These are phyloP conservation scores for Priceomyces fermenticarens DNA, from an alignment of 805 yeast species.

Conservation along the genomic window DNA sequence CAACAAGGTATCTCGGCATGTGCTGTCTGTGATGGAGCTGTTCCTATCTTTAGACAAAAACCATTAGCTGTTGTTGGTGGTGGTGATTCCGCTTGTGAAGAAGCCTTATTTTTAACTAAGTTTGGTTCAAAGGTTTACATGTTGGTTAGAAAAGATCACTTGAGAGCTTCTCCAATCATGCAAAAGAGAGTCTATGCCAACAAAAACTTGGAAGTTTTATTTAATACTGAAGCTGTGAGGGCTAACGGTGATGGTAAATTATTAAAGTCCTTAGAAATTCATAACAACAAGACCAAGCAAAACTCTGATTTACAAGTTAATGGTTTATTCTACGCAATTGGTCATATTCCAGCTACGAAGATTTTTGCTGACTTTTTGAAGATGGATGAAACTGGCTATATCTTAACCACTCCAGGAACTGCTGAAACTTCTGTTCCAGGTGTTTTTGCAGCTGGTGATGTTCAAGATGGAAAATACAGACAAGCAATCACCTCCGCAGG, in stretches of 20 bases:
- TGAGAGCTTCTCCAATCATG: slow-evolving; percentile 97
- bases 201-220: slow-evolving; percentile 87
- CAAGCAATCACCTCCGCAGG: slow-evolving; percentile 99
- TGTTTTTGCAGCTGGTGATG: slow-evolving; percentile 98
- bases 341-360: slow-evolving; percentile 92
- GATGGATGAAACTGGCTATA: slow-evolving; percentile 84
- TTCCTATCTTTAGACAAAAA: slow-evolving; percentile 96
- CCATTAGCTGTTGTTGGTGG: slow-evolving; percentile 98
- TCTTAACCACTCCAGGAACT: slow-evolving; percentile 86
- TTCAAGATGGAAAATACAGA: slow-evolving; percentile 94
- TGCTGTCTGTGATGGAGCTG: slow-evolving; percentile 99
- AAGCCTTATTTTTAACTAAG: slow-evolving; percentile 93
- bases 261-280: slow-evolving; percentile 59
- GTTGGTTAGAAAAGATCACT: slow-evolving; percentile 88
- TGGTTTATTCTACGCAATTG: slow-evolving; percentile 97
- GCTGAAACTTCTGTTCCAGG: slow-evolving; percentile 83
- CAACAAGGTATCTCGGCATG: slow-evolving; percentile 99
- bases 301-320: slow-evolving; percentile 68
- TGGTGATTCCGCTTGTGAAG: slow-evolving; percentile 99
- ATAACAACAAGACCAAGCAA: slow-evolving; percentile 72
- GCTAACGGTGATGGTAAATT: slow-evolving; percentile 94
- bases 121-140: slow-evolving; percentile 95
- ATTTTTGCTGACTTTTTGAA: slow-evolving; percentile 76
- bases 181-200: slow-evolving; percentile 83
- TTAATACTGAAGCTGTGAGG: slow-evolving; percentile 79